A percentile compares a stretch with the other conserved stretches of the same genome.
Conservation (phyloP, 2,329 filamentous ascomycete species). For the Fusarium anthophilum region DNA sequence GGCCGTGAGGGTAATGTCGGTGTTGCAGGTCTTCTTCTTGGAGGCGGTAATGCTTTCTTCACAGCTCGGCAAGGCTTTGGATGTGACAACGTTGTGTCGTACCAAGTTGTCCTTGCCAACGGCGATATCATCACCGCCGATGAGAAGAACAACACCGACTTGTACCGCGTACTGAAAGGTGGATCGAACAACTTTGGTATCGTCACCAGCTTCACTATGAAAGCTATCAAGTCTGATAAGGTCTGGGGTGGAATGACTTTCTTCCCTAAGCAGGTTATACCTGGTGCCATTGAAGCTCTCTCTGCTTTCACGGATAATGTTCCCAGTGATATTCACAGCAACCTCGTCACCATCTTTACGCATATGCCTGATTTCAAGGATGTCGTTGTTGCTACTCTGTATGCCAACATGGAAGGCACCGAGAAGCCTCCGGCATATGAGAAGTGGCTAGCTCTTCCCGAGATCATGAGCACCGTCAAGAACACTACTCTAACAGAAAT, state of each 20-base stretch:
- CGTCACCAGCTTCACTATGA: conserved; percentile 43
- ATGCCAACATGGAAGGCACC: conserved; percentile 22
- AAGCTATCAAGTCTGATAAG: conserved; percentile 30
- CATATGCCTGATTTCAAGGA: conserved; percentile 26
- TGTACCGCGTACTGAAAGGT: conserved; percentile 57
- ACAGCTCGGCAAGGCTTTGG: conserved; percentile 54
- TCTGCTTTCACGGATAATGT: conserved; percentile 12
- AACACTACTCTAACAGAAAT: conserved; percentile 26
- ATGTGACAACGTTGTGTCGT: conserved; percentile 57
- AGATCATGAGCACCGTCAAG: conserved; percentile 25
- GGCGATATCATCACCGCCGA: conserved; percentile 56
- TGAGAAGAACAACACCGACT: conserved; percentile 47
- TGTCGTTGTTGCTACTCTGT: conserved; percentile 10
- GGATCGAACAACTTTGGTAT: conserved; percentile 55
- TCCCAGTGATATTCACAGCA: conserved; percentile 19
- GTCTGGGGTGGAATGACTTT: conserved; percentile 33
- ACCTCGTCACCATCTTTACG: conserved; percentile 12
- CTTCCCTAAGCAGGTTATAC: conserved; percentile 21
- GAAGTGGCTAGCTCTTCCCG: conserved; percentile 30
- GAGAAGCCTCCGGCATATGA: conserved; percentile 21
- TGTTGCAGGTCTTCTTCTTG: conserved; percentile 43
- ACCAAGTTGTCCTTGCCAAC: conserved; percentile 58
- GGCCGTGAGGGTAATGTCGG: conserved; percentile 52
- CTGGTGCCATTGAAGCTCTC: conserved; percentile 12
- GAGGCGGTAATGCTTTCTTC: conserved; percentile 40